phyloP scores from a whole-genome alignment of 1,139 yeast species.

The Geotrichum phurueaensis region DNA sequence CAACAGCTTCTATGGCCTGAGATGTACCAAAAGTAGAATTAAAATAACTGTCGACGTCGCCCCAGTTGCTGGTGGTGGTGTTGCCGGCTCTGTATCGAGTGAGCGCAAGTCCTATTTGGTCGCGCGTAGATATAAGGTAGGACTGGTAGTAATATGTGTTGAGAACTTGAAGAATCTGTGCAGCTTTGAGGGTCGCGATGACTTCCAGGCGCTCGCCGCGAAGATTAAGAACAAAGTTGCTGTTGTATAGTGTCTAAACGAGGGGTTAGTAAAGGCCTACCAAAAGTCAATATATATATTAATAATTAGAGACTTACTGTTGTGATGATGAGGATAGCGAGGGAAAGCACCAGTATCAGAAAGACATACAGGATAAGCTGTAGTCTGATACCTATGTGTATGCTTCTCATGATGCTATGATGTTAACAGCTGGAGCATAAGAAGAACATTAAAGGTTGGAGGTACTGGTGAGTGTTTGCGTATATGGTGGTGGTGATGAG shows the following conservation, averaged over 20 bases:
- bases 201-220: conserved; percentile 69
- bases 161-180: conserved; percentile 68
- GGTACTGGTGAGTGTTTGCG: no score
- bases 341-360: conserved; percentile 67
- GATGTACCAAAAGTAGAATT: conserved; percentile 41
- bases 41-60: conserved; percentile 43
- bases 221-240: conserved; percentile 53
- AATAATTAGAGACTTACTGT: conserved; percentile 37
- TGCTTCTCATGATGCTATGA: conserved; percentile 22
- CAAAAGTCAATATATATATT: not conserved
- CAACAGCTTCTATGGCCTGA: conserved; percentile 51
- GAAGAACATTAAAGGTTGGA: not conserved
- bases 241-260: conserved; percentile 59
- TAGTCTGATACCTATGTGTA: conserved; percentile 40
- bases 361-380: conserved; percentile 77
- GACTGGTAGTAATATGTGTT: conserved; percentile 63
- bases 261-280: not conserved
- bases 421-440: not conserved
- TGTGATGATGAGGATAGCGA: conserved; percentile 67
- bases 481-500: no score
- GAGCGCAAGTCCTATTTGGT: conserved; percentile 55
- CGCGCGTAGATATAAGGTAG: conserved; percentile 58
- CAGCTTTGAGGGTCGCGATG: conserved; percentile 72
- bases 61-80: conserved; percentile 46
- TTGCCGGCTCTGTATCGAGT: conserved; percentile 69